A percentile compares a stretch with the other conserved stretches of the same genome.
These are phyloP conservation scores for Ensete ventricosum DNA, from an alignment of 176 grass and related monocot genomes.

Conservation along the genomic window DNA sequence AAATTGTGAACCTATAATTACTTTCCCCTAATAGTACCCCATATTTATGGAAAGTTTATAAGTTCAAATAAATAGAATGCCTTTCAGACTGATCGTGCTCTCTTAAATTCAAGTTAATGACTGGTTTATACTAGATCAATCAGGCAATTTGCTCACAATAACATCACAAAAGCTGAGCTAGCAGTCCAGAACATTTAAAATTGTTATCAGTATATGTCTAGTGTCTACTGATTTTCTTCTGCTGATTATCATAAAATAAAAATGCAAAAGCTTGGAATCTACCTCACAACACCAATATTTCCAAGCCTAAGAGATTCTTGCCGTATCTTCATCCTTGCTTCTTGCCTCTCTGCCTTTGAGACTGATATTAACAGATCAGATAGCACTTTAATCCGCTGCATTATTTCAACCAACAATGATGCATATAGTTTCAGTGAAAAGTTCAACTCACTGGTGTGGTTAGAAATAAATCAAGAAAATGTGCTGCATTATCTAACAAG, in stretches of 20 bases:
- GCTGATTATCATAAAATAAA: not conserved
- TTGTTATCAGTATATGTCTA: too few species aligned
- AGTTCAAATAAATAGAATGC: too few species aligned
- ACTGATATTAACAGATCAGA: slow-evolving; percentile 93
- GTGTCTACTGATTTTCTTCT: not conserved
- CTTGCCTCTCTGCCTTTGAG: slow-evolving; percentile 99
- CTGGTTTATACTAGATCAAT: too few species aligned
- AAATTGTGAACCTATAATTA: too few species aligned
- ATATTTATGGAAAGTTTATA: too few species aligned
- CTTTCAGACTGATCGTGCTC: too few species aligned
- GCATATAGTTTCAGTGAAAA: slow-evolving; percentile 1
- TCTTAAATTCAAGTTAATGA: too few species aligned
- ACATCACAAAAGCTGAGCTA: too few species aligned
- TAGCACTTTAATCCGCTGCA: slow-evolving; percentile 87
- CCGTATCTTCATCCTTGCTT: slow-evolving; percentile 76
- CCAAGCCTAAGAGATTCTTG: slow-evolving; percentile 97
- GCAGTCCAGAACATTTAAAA: too few species aligned
- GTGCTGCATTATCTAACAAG: not conserved
- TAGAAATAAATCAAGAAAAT: not conserved
- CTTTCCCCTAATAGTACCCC: too few species aligned
- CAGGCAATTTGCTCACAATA: too few species aligned
- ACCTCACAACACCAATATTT: slow-evolving; percentile 97
- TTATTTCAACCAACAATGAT: slow-evolving; percentile 11
- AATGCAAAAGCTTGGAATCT: slow-evolving; percentile 9
- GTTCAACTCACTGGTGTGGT: not conserved